Conservation (phyloP, 1,284 basidiomycete genomes). For the Malassezia restricta region DNA sequence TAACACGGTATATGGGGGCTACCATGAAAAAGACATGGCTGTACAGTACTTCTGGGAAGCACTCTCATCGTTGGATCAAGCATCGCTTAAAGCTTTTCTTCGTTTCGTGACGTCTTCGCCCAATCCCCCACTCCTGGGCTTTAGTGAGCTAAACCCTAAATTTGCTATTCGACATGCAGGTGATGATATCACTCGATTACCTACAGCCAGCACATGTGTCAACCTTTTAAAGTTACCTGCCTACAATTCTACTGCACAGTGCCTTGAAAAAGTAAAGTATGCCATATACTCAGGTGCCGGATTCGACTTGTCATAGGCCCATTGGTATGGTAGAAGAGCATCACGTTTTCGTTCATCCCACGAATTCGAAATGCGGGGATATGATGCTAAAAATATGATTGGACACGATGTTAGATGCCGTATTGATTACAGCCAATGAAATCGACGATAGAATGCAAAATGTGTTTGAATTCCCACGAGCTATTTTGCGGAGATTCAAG, state of each 20-base stretch:
- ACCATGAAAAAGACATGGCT: constrained; percentile 38
- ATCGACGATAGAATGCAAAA: too few species aligned
- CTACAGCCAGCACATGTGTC: constrained; percentile 42
- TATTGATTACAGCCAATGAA: too few species aligned
- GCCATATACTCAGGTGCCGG: constrained; percentile 40
- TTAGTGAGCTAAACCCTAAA: constrained; percentile 36
- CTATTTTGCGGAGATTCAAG: too few species aligned
- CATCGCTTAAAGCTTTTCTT: constrained; percentile 28
- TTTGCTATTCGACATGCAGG: constrained; percentile 37
- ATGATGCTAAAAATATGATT: too few species aligned
- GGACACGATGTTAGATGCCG: too few species aligned
- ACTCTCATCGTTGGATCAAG: constrained; percentile 28
- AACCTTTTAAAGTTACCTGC: constrained; percentile 43
- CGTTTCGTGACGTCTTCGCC: constrained; percentile 43
- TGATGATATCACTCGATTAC: constrained; percentile 33
- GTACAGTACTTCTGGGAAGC: constrained; percentile 41
- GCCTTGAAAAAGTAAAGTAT: constrained; percentile 35
- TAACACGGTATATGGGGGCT: constrained; percentile 37
- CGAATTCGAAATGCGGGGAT: too few species aligned
- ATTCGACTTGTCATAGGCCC: constrained; percentile 34
- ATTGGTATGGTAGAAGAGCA: not conserved
- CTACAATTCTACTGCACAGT: constrained; percentile 27
- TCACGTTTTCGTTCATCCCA: too few species aligned
- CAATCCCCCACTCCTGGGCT: constrained; percentile 42
- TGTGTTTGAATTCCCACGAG: too few species aligned